Percentiles rank a stretch among this genome's conserved stretches.
Evolutionary conservation across 2,329 filamentous ascomycete species (phyloP).

Genomic region (Diaporthe citri): DNA sequence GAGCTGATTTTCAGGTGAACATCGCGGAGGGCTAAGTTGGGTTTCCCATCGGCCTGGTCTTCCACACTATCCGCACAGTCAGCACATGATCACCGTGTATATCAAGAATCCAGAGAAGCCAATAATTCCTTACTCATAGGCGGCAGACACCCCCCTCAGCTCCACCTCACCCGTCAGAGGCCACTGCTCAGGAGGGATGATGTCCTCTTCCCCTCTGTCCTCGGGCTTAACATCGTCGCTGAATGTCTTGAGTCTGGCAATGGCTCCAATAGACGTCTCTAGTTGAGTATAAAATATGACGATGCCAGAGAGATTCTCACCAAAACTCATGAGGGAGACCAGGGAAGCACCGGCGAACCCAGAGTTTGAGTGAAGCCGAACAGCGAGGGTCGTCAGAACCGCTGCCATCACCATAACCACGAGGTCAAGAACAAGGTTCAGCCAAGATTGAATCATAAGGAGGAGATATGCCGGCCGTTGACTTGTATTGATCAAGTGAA

Average conservation of each 20-base stretch:
- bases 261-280: conserved; percentile 53
- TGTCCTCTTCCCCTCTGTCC: conserved; percentile 47
- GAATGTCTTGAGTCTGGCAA: conserved; percentile 50
- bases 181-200: conserved; percentile 45
- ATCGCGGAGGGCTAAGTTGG: conserved; percentile 44
- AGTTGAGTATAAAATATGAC: conserved; percentile 50
- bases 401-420: conserved; percentile 63
- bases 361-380: conserved; percentile 53
- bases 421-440: conserved; percentile 63
- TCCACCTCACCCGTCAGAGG: conserved; percentile 44
- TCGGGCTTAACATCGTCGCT: conserved; percentile 46
- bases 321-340: conserved; percentile 53
- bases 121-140: conserved; percentile 42
- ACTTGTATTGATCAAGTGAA: conserved; percentile 62
- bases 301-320: conserved; percentile 48
- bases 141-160: conserved; percentile 45
- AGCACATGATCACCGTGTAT: neutral
- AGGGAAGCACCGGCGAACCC: conserved; percentile 56
- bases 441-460: conserved; percentile 69
- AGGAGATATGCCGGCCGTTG: conserved; percentile 71
- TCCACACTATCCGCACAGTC: neutral
- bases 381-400: conserved; percentile 61
- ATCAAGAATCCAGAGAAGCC: neutral
- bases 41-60: neutral
- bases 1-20: conserved; percentile 48